Base-by-base conservation (phyloP, 495 filamentous ascomycete genomes). In the Entonaema liquescens region DNA sequence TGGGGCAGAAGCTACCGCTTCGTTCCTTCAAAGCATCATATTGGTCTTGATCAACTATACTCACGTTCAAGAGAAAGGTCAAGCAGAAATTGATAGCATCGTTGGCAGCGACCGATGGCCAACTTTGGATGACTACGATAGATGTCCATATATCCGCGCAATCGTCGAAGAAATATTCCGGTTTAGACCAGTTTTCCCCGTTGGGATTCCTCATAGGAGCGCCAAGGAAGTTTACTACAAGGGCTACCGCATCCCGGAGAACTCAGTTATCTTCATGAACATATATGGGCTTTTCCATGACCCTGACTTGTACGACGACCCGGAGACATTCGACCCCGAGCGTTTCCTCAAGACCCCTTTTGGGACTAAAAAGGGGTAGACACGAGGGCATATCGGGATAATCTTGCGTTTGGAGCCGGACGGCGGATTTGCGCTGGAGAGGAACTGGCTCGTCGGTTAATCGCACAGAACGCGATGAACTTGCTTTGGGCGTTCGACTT, bases 11-110 rank as follows among this genome's bases (percentile, higher is more conserved):
- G 50, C 50, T 17, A 54, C 23, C 15, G 50, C 50, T 54, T 54
- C 50, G 5, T 54, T 54, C 17, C 50, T 54, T 25, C 50, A 54
- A 54, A 54, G 25, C 26, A 28, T 54, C 50, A 54, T 54, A 21
- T 15, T 54, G 0, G 26, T 29, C 9, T 7, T 54, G 17, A 54
- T 54, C 4, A 54, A 29, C 15, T 29, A 54, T 25, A 23, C 50
- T 8, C 13, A 28, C 4, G 26, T 54, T 1, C 50, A 54, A 54
- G 26, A 54, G 15, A 54, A 29, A 25, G 50, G 23, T 17, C 50
- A 54, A 29, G 29, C 0, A 1, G 50, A 54, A n/a, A 54, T 54
- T 25, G 50, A 54, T 25, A n/a, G 12, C 50, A 17, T 29, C 6
- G 26, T 54, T 15, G 50, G 50, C 13, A 2, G 13, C 3, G 25